Evolutionary conservation across 2,329 filamentous ascomycete genomes (phyloP), one percentile per base, ranked within the genome.

Genomic region (Erysiphe pulchra): DNA sequence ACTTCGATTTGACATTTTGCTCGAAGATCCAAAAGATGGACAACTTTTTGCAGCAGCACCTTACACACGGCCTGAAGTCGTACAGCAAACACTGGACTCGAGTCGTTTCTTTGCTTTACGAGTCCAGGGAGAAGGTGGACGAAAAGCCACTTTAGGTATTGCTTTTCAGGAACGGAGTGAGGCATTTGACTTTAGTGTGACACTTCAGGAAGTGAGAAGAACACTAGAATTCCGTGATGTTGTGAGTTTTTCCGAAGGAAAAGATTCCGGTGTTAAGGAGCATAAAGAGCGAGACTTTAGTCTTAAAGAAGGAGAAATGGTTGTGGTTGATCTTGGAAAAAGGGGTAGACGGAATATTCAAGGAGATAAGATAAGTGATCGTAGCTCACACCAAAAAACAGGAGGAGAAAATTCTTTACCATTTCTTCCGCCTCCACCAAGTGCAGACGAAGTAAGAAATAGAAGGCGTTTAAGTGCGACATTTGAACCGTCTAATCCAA

Each of bases 281-380:
- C 56, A 61, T 41, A 70, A 72, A 56, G 77, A 75, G 62, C 73
- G 71, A 52, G 84, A 92, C 56, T 85, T 84, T 57, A 86, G 80
- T 55, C 60, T 93, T 51, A 92, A 92, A 60, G 83, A 86, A 49
- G 84, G 84, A 11, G 79, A 93, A 67, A 92, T 80, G 16, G 92
- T 92, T 53, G 83, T 77, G 20, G 76, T 92, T 51, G 82, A 80
- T 58, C 68, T 90, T 45, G 75, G 73, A 4, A 55, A 52, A 10
- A 51, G 48, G 33, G 54, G 56, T 2, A 55, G 57, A 45, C 55
- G 55, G 43, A 53, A 50, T 38, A 43, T 45, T 37, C 31, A 41
- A 20, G 30, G 31, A 13, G 52, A 49, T 37, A 47, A 33, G 34
- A 57, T 62, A 42, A 46, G 46, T 34, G 45, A 50, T 2, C 57